These are phyloP conservation scores for Starmerella etchellsii DNA, from an alignment of 805 yeast genomes.

Conservation along the genomic window DNA sequence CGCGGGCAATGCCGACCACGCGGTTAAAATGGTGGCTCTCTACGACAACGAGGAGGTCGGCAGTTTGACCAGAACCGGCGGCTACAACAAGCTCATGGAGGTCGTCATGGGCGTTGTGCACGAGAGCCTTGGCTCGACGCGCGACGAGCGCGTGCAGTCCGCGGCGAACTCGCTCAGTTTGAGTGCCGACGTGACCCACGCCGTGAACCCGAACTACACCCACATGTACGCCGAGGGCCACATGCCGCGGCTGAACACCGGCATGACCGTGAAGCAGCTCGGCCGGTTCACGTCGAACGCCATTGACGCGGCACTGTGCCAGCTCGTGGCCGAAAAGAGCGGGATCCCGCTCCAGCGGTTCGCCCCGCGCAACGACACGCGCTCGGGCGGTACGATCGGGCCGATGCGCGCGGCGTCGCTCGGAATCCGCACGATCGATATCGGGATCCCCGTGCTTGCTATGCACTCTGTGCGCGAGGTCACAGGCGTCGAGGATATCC, in stretches of 20 bases:
- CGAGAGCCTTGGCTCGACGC: slow-evolving; percentile 34
- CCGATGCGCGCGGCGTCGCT: slow-evolving; percentile 80
- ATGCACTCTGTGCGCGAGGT: slow-evolving; percentile 94
- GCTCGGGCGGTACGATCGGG: slow-evolving; percentile 95
- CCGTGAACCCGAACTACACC: slow-evolving; percentile 84
- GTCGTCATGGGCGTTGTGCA: slow-evolving; percentile 61
- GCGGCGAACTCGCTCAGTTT: slow-evolving; percentile 61
- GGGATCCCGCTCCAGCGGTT: slow-evolving; percentile 75
- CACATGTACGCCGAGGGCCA: slow-evolving; percentile 64
- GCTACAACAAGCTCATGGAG: slow-evolving; percentile 81
- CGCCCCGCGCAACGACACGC: slow-evolving; percentile 82
- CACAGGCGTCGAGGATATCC: slow-evolving; percentile 68
- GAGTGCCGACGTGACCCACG: slow-evolving; percentile 95
- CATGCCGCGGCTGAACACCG: slow-evolving; percentile 68
- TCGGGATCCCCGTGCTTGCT: slow-evolving; percentile 82
- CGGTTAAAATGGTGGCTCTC: slow-evolving; percentile 43
- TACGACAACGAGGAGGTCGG: slow-evolving; percentile 97
- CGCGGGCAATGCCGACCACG: slow-evolving; percentile 22
- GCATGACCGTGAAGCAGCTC: slow-evolving; percentile 91
- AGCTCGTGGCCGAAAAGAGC: slow-evolving; percentile 53
- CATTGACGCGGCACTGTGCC: slow-evolving; percentile 72
- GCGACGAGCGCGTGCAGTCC: slow-evolving; percentile 29
- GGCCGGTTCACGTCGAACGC: slow-evolving; percentile 92
- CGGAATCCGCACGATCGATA: slow-evolving; percentile 76
- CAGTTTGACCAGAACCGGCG: slow-evolving; percentile 92